phyloP scores from a whole-genome alignment of 805 yeast genomes.

The Lachancea thermotolerans region DNA sequence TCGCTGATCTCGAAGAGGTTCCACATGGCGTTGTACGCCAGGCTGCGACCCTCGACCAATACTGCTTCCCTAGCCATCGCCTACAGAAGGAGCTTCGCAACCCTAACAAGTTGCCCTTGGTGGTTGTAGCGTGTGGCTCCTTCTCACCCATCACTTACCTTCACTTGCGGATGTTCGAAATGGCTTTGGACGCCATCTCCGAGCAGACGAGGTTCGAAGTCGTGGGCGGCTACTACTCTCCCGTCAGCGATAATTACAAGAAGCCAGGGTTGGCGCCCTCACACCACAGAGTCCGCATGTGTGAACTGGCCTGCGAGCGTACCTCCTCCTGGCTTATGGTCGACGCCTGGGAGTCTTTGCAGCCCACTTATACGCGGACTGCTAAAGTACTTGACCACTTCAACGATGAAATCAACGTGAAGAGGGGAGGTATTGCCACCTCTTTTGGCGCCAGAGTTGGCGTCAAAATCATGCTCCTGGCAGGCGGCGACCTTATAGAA shows the following conservation, averaged over 20 bases:
- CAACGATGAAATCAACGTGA: constrained; percentile 88
- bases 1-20: constrained; percentile 94
- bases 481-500: constrained; percentile 97
- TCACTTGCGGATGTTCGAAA: constrained; percentile 95
- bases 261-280: constrained; percentile 91
- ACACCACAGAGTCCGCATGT: constrained; percentile 90
- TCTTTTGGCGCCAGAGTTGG: constrained; percentile 61
- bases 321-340: constrained; percentile 98
- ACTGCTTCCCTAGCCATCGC: constrained; percentile 83
- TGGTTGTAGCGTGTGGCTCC: constrained; percentile 95
- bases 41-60: constrained; percentile 60
- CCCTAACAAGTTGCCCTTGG: constrained; percentile 77
- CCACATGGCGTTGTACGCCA: constrained; percentile 92
- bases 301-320: constrained; percentile 95
- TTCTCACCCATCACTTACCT: constrained; percentile 93
- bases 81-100: constrained; percentile 63
- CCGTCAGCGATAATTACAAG: constrained; percentile 86
- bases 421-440: constrained; percentile 73
- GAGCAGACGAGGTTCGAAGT: constrained; percentile 94
- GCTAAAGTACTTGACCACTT: constrained; percentile 95
- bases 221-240: constrained; percentile 92
- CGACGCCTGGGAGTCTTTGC: constrained; percentile 97
- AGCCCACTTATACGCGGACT: constrained; percentile 84
- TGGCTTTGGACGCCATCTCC: constrained; percentile 90
- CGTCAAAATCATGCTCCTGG: constrained; percentile 89